These are phyloP conservation scores for Debaryomyces singareniensis DNA, from an alignment of 1,139 yeast species.

Conservation along the genomic window DNA sequence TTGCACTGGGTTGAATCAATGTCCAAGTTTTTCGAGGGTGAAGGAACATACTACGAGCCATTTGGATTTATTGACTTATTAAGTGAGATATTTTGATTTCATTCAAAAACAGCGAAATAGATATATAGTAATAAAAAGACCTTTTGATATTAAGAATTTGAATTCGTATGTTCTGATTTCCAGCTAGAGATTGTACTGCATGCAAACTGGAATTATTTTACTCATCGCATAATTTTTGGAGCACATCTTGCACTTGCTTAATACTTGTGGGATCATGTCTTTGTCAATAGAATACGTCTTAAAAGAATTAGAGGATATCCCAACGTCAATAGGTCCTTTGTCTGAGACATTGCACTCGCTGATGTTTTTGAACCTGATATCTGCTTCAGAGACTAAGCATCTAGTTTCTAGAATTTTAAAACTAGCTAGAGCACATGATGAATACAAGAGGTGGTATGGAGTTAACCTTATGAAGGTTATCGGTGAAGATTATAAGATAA, in stretches of 20 bases:
- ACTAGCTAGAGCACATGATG: slow-evolving; percentile 44
- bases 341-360: slow-evolving; percentile 22
- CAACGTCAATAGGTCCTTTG: slow-evolving; percentile 29
- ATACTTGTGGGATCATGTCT: no score
- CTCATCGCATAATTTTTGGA: background rate
- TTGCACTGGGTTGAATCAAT: slow-evolving; percentile 85
- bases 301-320: slow-evolving; percentile 28
- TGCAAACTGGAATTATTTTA: background rate
- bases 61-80: slow-evolving; percentile 47
- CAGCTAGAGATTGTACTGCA: background rate
- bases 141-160: no score
- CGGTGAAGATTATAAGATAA: slow-evolving; percentile 44
- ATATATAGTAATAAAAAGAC: no score
- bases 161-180: no score
- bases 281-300: no score
- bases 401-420: slow-evolving; percentile 51
- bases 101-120: no score
- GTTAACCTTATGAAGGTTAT: slow-evolving; percentile 48
- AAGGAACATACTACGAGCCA: slow-evolving; percentile 66
- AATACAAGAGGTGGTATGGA: slow-evolving; percentile 57
- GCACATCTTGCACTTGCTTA: no score
- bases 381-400: slow-evolving; percentile 52
- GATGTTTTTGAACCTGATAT: slow-evolving; percentile 28
- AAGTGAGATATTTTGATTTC: slow-evolving; percentile 19
- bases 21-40: slow-evolving; percentile 84